A percentile compares a stretch with the other conserved stretches of the same genome.
Evolutionary conservation across 2,329 filamentous ascomycete genomes (phyloP).

Genomic region (Mollisiaceae sp.): DNA sequence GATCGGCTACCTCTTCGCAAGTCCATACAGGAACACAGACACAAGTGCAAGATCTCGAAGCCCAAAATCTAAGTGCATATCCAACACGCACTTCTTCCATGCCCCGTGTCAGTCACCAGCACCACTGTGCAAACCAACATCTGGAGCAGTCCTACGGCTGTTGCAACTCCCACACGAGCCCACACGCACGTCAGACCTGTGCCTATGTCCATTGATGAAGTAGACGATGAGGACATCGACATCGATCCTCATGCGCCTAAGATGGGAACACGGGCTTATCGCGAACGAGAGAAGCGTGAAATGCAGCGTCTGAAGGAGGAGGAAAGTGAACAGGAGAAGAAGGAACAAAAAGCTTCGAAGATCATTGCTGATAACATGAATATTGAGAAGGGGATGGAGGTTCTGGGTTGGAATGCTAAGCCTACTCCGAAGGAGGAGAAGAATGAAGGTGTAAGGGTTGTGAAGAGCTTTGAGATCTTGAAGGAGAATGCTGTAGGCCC

Average conservation of each 20-base stretch:
- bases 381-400: slow-evolving; percentile 5
- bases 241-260: slow-evolving; percentile 23
- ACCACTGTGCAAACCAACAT: slow-evolving; percentile 11
- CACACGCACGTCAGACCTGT: background rate
- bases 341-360: background rate
- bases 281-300: slow-evolving; percentile 31
- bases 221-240: slow-evolving; percentile 13
- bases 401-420: background rate
- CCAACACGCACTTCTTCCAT: slow-evolving; percentile 3
- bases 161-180: background rate
- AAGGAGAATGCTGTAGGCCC: slow-evolving; percentile 13
- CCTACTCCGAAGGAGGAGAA: too few species aligned
- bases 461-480: slow-evolving; percentile 24
- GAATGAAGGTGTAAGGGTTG: background rate
- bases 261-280: slow-evolving; percentile 35
- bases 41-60: slow-evolving; percentile 14
- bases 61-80: background rate
- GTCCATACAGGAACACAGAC: slow-evolving; percentile 5
- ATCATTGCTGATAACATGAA: slow-evolving; percentile 12
- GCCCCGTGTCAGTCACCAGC: background rate
- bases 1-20: background rate
- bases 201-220: background rate
- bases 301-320: background rate
- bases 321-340: background rate
- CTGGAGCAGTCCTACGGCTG: slow-evolving; percentile 13